phyloP scores from a whole-genome alignment of 345 rosid genomes.

The Rubroshorea leprosula region DNA sequence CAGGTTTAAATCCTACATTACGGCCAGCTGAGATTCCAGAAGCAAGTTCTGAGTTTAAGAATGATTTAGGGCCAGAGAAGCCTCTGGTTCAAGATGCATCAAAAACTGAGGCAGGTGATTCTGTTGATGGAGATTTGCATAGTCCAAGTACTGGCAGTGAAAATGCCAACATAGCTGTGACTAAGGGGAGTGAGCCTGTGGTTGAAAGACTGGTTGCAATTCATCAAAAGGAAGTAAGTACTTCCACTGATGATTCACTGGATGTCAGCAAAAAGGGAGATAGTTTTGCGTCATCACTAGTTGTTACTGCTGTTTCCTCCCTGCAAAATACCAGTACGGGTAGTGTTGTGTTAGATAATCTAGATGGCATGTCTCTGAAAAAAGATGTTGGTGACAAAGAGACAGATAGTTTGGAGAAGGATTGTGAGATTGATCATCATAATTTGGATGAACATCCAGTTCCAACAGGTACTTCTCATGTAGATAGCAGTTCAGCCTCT shows the following conservation, averaged over 20 bases:
- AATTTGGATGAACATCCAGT: conserved; percentile 21
- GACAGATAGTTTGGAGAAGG: conserved; percentile 19
- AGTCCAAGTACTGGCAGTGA: conserved; percentile 23
- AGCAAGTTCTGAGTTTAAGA: conserved; percentile 29
- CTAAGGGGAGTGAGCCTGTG: conserved; percentile 14
- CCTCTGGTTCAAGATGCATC: conserved; percentile 35
- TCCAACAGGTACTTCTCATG: conserved; percentile 16
- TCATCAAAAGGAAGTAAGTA: conserved; percentile 26
- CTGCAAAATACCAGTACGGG: conserved; percentile 19
- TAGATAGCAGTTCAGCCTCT: conserved; percentile 21
- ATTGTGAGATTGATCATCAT: conserved; percentile 17
- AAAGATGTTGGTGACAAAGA: conserved; percentile 21
- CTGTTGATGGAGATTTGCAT: conserved; percentile 31
- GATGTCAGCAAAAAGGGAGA: conserved; percentile 31
- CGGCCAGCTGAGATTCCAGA: conserved; percentile 31
- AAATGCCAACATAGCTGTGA: conserved; percentile 22
- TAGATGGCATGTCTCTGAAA: conserved; percentile 21
- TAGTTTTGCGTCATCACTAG: conserved; percentile 32
- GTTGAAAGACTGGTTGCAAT: conserved; percentile 14
- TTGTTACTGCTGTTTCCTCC: conserved; percentile 20
- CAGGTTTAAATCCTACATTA: conserved; percentile 26
- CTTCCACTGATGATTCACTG: conserved; percentile 21
- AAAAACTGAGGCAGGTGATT: conserved; percentile 26
- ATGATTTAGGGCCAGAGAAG: conserved; percentile 32
- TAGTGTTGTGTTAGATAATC: conserved; percentile 25